Evolutionary conservation across 495 filamentous ascomycete genomes (phyloP).

Genomic region (Chaetomium cochliodes): DNA sequence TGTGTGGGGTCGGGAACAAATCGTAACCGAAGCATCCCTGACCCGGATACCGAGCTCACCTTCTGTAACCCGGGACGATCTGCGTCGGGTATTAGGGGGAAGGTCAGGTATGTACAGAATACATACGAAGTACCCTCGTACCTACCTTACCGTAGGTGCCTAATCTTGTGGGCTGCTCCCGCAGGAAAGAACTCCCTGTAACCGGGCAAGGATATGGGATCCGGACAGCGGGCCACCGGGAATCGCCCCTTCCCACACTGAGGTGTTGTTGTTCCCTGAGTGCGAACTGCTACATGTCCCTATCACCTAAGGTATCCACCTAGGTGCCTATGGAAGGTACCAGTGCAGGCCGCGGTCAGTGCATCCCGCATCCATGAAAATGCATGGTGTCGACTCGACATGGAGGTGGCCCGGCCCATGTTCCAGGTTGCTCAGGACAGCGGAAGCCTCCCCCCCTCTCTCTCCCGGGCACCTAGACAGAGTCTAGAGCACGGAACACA

Average conservation of each 20-base stretch:
- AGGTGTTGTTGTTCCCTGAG: neutral
- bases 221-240: neutral
- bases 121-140: too few species aligned
- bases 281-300: neutral
- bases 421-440: neutral
- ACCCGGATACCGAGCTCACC: neutral
- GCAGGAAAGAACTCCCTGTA: neutral
- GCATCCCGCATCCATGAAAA: too few species aligned
- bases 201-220: neutral
- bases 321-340: too few species aligned
- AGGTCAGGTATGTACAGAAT: too few species aligned
- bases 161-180: neutral
- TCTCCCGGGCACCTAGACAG: neutral
- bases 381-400: too few species aligned
- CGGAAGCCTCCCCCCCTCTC: neutral
- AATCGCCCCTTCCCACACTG: neutral
- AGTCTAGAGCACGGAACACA: neutral
- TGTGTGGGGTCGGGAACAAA: neutral
- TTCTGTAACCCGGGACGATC: conserved; percentile 12
- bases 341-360: neutral
- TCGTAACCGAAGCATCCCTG: conserved; percentile 5
- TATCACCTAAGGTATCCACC: too few species aligned
- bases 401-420: neutral
- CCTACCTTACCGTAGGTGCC: too few species aligned
- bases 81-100: conserved; percentile 4